Percentiles rank a stretch among this genome's conserved stretches.
Evolutionary conservation across 177 flowering plant genomes (phyloP).

Genomic region (Vitis hybrid): DNA sequence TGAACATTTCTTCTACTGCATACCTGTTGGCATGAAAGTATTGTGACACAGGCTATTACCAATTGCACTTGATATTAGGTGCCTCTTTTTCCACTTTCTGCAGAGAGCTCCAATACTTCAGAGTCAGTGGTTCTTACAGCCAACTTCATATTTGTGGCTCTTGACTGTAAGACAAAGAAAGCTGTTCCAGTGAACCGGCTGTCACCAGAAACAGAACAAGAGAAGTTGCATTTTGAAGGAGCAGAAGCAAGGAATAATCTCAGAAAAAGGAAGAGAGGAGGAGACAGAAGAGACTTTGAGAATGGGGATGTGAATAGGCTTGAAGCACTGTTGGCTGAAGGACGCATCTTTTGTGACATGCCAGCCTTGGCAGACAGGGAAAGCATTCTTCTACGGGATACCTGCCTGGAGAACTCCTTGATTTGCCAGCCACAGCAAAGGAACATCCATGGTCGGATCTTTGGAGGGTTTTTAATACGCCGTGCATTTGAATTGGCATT

Average conservation of each 20-base stretch:
- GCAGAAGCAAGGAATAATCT: conserved; percentile 38
- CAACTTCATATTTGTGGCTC: conserved; percentile 52
- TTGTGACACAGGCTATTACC: no score
- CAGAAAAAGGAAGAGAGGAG: conserved; percentile 33
- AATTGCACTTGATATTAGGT: no score
- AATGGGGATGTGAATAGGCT: conserved; percentile 26
- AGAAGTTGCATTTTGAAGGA: conserved; percentile 34
- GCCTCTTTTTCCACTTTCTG: neutral
- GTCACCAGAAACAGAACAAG: conserved; percentile 37
- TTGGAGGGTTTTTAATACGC: conserved; percentile 51
- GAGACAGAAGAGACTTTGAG: conserved; percentile 24
- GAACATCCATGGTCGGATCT: conserved; percentile 48
- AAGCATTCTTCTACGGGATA: conserved; percentile 47
- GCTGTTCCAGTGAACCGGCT: conserved; percentile 47
- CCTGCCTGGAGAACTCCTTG: conserved; percentile 42
- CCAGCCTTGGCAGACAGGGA: conserved; percentile 51
- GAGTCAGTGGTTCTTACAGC: conserved; percentile 40
- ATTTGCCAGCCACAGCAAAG: conserved; percentile 56
- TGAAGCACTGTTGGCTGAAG: conserved; percentile 35
- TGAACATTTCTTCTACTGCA: no score
- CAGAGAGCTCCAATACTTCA: conserved; percentile 23
- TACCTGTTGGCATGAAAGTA: no score
- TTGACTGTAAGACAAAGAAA: conserved; percentile 45
- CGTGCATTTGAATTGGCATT: conserved; percentile 53
- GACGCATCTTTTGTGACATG: conserved; percentile 47